A percentile compares a stretch with the other conserved stretches of the same genome.
These are phyloP conservation scores for Ophiostoma piceae DNA, from an alignment of 2,329 filamentous ascomycete species.

Conservation along the genomic window DNA sequence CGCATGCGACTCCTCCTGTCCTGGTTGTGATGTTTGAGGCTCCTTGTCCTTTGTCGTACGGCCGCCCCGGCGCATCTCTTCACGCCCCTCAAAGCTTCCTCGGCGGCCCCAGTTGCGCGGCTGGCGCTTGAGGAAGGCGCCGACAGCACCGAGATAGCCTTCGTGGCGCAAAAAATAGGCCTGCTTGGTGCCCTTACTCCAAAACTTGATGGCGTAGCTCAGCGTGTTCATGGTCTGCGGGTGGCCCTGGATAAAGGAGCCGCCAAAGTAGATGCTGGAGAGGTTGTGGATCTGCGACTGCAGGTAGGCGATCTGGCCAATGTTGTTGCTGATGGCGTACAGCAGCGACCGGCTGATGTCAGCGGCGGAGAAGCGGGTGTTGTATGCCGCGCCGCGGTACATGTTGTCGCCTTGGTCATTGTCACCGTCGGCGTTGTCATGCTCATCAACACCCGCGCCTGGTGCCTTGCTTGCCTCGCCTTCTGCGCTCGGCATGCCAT, in stretches of 20 bases:
- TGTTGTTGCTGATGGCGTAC: conserved; percentile 96
- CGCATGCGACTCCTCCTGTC: neutral
- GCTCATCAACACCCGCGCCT: neutral
- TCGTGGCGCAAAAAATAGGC: conserved; percentile 95
- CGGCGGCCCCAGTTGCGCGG: conserved; percentile 86
- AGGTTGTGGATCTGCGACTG: conserved; percentile 91
- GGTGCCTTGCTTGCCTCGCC: conserved; percentile 34
- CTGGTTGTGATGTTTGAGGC: neutral
- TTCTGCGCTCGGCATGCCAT: conserved; percentile 44
- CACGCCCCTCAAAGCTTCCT: conserved; percentile 61
- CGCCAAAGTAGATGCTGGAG: conserved; percentile 93
- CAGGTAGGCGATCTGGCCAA: conserved; percentile 95
- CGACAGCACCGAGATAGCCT: conserved; percentile 89
- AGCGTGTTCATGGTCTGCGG: conserved; percentile 97
- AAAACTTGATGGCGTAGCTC: conserved; percentile 95
- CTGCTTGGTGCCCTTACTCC: conserved; percentile 85
- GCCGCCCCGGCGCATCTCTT: conserved; percentile 3
- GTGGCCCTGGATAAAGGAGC: conserved; percentile 93
- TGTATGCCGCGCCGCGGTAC: conserved; percentile 31
- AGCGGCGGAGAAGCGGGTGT: conserved; percentile 62
- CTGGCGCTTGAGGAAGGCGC: conserved; percentile 87
- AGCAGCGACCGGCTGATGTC: conserved; percentile 88
- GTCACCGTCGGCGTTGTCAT: neutral
- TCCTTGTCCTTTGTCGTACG: neutral
- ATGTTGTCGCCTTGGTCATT: conserved; percentile 16